Percentiles rank a stretch among this genome's conserved stretches.
Conservation (phyloP, 768 basidiomycete species). For the Lactifluus rugatus region DNA sequence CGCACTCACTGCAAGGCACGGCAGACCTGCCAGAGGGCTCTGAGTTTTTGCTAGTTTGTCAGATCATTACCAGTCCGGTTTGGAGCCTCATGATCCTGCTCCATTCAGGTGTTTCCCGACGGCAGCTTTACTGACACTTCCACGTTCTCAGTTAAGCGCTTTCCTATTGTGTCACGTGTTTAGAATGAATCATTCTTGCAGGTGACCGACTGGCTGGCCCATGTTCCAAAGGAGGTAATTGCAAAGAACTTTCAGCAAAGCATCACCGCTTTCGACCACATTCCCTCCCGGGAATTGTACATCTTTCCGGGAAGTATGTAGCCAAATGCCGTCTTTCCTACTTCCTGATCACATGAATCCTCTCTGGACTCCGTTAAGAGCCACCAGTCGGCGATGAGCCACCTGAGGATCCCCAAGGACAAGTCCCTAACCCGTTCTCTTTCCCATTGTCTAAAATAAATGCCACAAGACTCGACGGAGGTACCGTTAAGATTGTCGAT, state of each 20-base stretch:
- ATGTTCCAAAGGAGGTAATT: conserved; percentile 30
- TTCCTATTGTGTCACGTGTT: not conserved
- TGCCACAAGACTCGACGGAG: conserved; percentile 36
- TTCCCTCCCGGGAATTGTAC: conserved; percentile 25
- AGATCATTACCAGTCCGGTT: not conserved
- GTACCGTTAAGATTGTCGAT: conserved; percentile 34
- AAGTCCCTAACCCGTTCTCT: conserved; percentile 36
- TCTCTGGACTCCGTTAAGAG: conserved; percentile 12
- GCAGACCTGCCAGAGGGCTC: conserved; percentile 24
- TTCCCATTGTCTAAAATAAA: conserved; percentile 39
- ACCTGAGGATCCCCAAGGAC: conserved; percentile 36
- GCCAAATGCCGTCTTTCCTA: no score
- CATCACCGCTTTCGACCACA: conserved; percentile 26
- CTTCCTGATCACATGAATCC: not conserved
- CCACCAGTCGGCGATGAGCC: conserved; percentile 27
- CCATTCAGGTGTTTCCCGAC: conserved; percentile 28
- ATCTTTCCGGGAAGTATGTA: conserved; percentile 26
- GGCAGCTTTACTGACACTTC: conserved; percentile 29
- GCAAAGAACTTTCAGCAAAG: conserved; percentile 29
- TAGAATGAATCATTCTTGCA: conserved; percentile 6
- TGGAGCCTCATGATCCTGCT: not conserved
- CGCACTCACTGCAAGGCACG: conserved; percentile 31
- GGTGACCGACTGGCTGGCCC: conserved; percentile 28
- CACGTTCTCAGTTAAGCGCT: conserved; percentile 27
- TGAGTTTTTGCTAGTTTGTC: conserved; percentile 28